Evolutionary conservation across 306 rosid species (phyloP).

Genomic region (Cucurbita argyrosperma): DNA sequence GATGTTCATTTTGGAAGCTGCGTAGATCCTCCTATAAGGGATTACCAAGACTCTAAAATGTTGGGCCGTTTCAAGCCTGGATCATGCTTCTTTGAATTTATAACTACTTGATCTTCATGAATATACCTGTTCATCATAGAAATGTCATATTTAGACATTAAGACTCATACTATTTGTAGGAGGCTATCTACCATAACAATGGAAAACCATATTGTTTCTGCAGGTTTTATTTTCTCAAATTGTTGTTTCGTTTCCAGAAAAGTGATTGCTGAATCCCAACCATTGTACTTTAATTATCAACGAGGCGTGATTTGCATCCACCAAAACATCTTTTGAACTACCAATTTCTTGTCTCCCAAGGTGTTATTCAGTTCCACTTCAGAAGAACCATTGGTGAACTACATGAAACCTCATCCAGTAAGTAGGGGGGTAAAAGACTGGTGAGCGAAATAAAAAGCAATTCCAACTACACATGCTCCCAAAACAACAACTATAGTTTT

Average conservation of each 20-base stretch:
- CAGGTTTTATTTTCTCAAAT: slow-evolving; percentile 67
- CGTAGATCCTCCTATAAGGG: slow-evolving; percentile 53
- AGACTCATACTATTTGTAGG: background rate
- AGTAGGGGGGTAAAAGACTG: background rate
- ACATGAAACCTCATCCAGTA: slow-evolving; percentile 22
- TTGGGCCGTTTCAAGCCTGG: slow-evolving; percentile 91
- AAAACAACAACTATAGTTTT: background rate
- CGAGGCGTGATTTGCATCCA: slow-evolving; percentile 48
- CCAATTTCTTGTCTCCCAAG: slow-evolving; percentile 26
- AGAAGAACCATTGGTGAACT: slow-evolving; percentile 68
- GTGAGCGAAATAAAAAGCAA: background rate
- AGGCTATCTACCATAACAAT: slow-evolving; percentile 14
- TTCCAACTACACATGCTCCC: background rate
- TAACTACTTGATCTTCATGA: slow-evolving; percentile 73
- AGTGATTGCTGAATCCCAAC: slow-evolving; percentile 47
- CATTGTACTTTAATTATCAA: slow-evolving; percentile 40
- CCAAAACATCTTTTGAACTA: slow-evolving; percentile 39
- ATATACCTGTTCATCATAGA: slow-evolving; percentile 49
- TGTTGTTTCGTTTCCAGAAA: slow-evolving; percentile 53
- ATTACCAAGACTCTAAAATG: slow-evolving; percentile 76
- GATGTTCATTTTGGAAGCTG: slow-evolving; percentile 78
- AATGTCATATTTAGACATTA: background rate
- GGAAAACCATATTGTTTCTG: slow-evolving; percentile 86
- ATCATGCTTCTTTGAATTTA: slow-evolving; percentile 79
- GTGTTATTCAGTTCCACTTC: slow-evolving; percentile 66